These are phyloP conservation scores for Mycena epipterygia DNA, from an alignment of 768 basidiomycete species.

Conservation along the genomic window DNA sequence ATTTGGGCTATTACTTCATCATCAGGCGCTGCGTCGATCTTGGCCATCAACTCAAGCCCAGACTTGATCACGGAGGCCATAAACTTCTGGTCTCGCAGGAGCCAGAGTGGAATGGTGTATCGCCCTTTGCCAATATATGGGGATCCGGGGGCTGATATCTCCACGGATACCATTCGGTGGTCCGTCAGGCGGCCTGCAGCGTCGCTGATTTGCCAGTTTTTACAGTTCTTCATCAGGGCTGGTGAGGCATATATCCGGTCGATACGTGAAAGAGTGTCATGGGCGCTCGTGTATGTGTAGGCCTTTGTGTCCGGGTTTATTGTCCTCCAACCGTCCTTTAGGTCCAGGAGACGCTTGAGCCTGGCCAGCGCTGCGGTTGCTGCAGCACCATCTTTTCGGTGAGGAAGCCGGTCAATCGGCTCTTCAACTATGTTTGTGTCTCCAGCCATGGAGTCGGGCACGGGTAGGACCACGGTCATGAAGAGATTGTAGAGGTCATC, in stretches of 20 bases:
- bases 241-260: slow-evolving; percentile 30
- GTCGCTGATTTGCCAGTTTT: too few species aligned
- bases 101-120: slow-evolving; percentile 25
- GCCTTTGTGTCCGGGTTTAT: slow-evolving; percentile 15
- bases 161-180: slow-evolving; percentile 28
- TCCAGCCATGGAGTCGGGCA: neutral
- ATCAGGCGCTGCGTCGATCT: too few species aligned
- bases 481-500: neutral
- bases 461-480: neutral
- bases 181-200: slow-evolving; percentile 13
- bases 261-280: slow-evolving; percentile 14
- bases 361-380: slow-evolving; percentile 11
- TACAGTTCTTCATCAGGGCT: neutral
- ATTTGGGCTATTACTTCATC: neutral
- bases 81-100: slow-evolving; percentile 17
- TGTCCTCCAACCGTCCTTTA: slow-evolving; percentile 25
- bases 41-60: neutral
- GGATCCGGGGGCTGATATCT: slow-evolving; percentile 4
- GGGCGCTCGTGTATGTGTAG: slow-evolving; percentile 23
- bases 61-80: neutral
- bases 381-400: too few species aligned
- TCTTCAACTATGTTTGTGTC: slow-evolving; percentile 15
- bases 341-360: neutral
- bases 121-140: slow-evolving; percentile 31
- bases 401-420: neutral